Evolutionary conservation across 768 basidiomycete species (phyloP).

Genomic region (Tylopilus sp.): DNA sequence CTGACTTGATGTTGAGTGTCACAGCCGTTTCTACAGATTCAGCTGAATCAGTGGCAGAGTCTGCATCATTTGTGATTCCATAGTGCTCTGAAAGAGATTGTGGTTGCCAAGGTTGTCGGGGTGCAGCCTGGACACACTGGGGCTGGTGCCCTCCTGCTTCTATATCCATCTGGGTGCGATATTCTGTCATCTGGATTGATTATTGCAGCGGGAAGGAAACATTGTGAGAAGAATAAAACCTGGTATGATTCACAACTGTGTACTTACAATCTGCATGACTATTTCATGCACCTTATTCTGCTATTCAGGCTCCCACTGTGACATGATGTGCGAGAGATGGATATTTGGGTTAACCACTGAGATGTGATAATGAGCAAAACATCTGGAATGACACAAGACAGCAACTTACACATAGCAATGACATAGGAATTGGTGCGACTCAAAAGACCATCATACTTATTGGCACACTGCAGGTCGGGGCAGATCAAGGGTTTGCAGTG

Average conservation of each 20-base stretch:
- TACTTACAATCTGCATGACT: neutral
- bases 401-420: neutral
- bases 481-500: neutral
- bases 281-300: neutral
- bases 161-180: too few species aligned
- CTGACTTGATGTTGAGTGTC: neutral
- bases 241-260: neutral
- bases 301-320: neutral
- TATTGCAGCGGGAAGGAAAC: too few species aligned
- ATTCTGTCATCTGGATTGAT: too few species aligned
- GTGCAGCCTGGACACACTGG: too few species aligned
- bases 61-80: too few species aligned
- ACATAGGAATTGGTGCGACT: neutral
- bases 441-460: neutral
- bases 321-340: neutral
- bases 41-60: neutral
- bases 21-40: neutral
- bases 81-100: too few species aligned
- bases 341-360: neutral
- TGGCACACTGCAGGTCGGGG: neutral
- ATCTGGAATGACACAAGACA: neutral
- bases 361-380: neutral
- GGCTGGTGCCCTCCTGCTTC: too few species aligned
- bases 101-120: too few species aligned
- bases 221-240: too few species aligned